phyloP scores from a whole-genome alignment of 257 asterid genomes.

The Ballota nigra region DNA sequence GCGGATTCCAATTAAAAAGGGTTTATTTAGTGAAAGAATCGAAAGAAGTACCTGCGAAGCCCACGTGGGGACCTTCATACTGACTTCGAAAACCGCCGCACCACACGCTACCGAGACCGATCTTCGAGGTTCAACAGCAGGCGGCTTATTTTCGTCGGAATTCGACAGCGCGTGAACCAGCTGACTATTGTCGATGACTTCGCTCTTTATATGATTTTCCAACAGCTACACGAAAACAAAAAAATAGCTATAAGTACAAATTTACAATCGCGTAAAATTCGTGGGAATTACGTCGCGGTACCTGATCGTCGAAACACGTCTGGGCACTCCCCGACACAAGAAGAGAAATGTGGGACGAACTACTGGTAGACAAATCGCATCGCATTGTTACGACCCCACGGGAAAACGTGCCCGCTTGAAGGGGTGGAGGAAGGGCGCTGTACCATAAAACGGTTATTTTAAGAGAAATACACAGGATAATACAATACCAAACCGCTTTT shows the following conservation, averaged over 20 bases:
- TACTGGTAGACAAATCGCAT: slow-evolving; percentile 90
- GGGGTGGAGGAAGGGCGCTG: slow-evolving; percentile 99
- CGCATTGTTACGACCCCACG: slow-evolving; percentile 99
- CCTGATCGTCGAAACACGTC: slow-evolving; percentile 97
- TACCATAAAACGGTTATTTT: slow-evolving; percentile 11
- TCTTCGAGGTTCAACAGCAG: slow-evolving; percentile 76
- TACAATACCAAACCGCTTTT: too few relatives aligned
- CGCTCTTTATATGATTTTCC: slow-evolving; percentile 97
- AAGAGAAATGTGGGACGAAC: slow-evolving; percentile 92
- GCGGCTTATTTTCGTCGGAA: slow-evolving; percentile 52
- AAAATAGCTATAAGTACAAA: not conserved
- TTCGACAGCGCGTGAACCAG: slow-evolving; percentile 57
- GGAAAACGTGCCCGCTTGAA: slow-evolving; percentile 90
- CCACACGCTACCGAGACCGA: slow-evolving; percentile 95
- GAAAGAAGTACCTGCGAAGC: slow-evolving; percentile 75
- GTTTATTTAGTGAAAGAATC: not conserved
- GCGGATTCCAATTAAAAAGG: not conserved
- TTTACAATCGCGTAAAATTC: not conserved
- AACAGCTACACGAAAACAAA: slow-evolving; percentile 46
- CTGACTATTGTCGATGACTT: slow-evolving; percentile 70
- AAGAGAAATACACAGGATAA: too few relatives aligned
- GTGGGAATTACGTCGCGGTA: slow-evolving; percentile 15
- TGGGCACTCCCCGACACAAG: slow-evolving; percentile 97
- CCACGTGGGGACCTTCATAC: slow-evolving; percentile 90
- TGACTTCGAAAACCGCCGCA: slow-evolving; percentile 83